Evolutionary conservation across 208 protist genomes (phyloP), one percentile per base, ranked within the genome.

Genomic region (Leishmania arabica): DNA sequence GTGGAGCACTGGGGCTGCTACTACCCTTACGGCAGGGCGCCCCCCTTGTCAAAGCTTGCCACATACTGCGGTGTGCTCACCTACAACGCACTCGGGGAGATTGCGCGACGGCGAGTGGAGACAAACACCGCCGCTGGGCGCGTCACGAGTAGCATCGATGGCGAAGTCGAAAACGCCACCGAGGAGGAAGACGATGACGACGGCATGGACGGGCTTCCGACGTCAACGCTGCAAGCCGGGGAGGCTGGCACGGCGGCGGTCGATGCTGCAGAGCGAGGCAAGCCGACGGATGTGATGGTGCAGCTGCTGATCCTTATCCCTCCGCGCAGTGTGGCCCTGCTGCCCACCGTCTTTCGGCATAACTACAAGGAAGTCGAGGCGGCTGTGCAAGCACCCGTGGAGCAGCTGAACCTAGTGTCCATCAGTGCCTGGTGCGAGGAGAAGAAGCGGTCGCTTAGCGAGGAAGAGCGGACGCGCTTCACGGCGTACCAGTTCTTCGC

Each of bases 1-100:
- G 91, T 96, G 70, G 90, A 95, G 75, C 89, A 95, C 88, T 97
- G 94, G 93, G 86, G 91, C 49, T 96, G 92, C 87, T 96, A 95
- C 84, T 97, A 97, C 91, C 94, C 94, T 11, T 97, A 90, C 82
- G 82, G 77, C 71, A 86, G 74, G 27, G 94, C 93, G 62, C 94
- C 94, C 17, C 89, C 92, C 2, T 81, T 95, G 37, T 84, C 90
- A 75, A 78, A 86, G 80, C 85, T 97, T 17, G 82, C 85, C 45
- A 91, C 93, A 68, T 96, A 97, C 86, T 97, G 94, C 76, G 94
- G 94, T 17, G 85, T 91, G 77, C 78, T 97, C 31, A 89, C 90
- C 21, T 97, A 96, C 79, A 91, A 92, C 34, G 86, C 87, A 2
- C 82, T 97, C 31, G 88, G 91, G 42, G 75, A 87, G 21, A 83